phyloP scores from a whole-genome alignment of 176 grass and related monocot species.

The Thalia dealbata region DNA sequence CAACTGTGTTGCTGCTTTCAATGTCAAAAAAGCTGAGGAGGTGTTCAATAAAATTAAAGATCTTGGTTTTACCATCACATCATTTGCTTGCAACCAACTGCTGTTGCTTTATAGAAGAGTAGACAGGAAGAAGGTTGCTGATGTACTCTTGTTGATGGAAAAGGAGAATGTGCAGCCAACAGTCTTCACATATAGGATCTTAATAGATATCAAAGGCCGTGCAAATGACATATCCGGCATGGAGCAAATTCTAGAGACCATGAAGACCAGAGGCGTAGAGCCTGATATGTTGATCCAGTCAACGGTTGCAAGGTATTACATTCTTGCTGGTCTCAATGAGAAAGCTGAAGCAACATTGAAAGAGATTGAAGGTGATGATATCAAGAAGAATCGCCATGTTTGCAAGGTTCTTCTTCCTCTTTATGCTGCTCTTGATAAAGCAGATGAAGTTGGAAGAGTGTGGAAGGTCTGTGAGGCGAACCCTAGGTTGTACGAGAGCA shows the following conservation, averaged over 20 bases:
- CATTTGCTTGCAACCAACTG: slow-evolving; percentile 23
- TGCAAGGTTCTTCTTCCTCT: slow-evolving; percentile 21
- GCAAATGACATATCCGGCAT: slow-evolving; percentile 23
- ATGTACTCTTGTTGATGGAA: slow-evolving; percentile 28
- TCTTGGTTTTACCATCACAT: slow-evolving; percentile 16
- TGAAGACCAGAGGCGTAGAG: slow-evolving; percentile 14
- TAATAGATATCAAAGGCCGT: slow-evolving; percentile 16
- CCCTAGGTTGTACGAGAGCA: slow-evolving; percentile 3
- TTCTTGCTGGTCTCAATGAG: slow-evolving; percentile 16
- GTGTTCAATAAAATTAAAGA: slow-evolving; percentile 25
- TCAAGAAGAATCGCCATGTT: slow-evolving; percentile 7
- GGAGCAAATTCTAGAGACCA: slow-evolving; percentile 22
- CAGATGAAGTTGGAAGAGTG: slow-evolving; percentile 24
- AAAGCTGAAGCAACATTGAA: slow-evolving; percentile 22
- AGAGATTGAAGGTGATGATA: slow-evolving; percentile 18
- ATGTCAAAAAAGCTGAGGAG: slow-evolving; percentile 17
- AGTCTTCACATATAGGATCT: slow-evolving; percentile 17
- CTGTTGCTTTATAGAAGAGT: slow-evolving; percentile 16
- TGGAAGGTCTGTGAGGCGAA: slow-evolving; percentile 21
- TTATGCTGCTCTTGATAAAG: slow-evolving; percentile 24
- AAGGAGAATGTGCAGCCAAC: slow-evolving; percentile 23
- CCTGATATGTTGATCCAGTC: slow-evolving; percentile 11
- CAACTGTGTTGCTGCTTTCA: slow-evolving; percentile 8
- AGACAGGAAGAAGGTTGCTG: slow-evolving; percentile 23
- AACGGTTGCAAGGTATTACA: slow-evolving; percentile 13